Conservation (phyloP, 305 asterid genomes). For the Andrographis paniculata region DNA sequence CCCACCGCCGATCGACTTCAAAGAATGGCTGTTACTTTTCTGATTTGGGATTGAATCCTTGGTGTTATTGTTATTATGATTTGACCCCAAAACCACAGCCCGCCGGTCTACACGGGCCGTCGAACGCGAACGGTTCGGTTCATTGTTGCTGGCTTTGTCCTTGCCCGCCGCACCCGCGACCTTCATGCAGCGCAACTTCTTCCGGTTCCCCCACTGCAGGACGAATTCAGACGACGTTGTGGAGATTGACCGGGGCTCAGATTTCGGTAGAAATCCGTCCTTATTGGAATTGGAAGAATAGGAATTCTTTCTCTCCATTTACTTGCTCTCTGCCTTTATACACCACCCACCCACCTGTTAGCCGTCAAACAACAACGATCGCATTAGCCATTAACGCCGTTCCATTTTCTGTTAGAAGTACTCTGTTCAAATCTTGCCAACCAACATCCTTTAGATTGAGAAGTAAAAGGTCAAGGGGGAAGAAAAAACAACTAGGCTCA, state of each 20-base stretch:
- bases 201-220: slow-evolving; percentile 84
- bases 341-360: slow-evolving; percentile 14
- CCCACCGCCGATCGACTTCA: slow-evolving; percentile 3
- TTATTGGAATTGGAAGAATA: slow-evolving; percentile 27
- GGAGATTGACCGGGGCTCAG: slow-evolving; percentile 42
- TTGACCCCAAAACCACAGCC: slow-evolving; percentile 56
- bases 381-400: too few species aligned
- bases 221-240: slow-evolving; percentile 63
- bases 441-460: too few species aligned
- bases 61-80: slow-evolving; percentile 29
- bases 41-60: slow-evolving; percentile 32
- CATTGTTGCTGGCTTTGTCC: slow-evolving; percentile 42
- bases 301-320: slow-evolving; percentile 56
- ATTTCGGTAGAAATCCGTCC: slow-evolving; percentile 43
- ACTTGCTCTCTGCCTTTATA: slow-evolving; percentile 12
- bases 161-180: slow-evolving; percentile 38
- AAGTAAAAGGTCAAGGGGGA: too few species aligned
- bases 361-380: too few species aligned
- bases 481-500: too few species aligned
- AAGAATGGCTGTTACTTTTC: slow-evolving; percentile 15
- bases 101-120: slow-evolving; percentile 52
- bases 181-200: slow-evolving; percentile 81
- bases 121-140: slow-evolving; percentile 24
- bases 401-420: too few species aligned
- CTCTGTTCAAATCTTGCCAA: too few species aligned